Base-by-base conservation (phyloP, 2,329 filamentous ascomycete species). In the Epichloe bromicola region DNA sequence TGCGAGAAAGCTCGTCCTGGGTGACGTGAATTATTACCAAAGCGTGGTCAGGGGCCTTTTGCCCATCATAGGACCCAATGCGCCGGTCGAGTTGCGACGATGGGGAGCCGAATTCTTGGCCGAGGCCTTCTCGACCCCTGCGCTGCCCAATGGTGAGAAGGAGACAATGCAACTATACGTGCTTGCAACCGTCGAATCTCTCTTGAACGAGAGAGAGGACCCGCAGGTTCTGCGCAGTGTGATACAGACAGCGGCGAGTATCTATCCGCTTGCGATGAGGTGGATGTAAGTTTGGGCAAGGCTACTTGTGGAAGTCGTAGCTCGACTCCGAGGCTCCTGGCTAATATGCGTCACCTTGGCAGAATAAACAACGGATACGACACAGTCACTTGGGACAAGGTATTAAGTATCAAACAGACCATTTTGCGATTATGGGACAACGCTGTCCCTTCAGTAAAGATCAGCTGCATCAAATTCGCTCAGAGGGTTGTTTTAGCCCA, bases 381-480 rank as follows among this genome's bases (percentile, higher is more conserved):
- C 64, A 76, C 73, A 40, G 75, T 84, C 52, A 82, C 85, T 44
- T 98, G 93, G 93, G 85, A 93, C 63, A 81, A 83, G 57, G 94
- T 97, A 80, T 76, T 81, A 50, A 78, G 82, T 11, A 91, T 97
- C 69, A 98, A 98, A 72, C 81, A 86, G 51, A 86, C 83, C 60
- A 93, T 98, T 58, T 69, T 98, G 54, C 82, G 80, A 53, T 82
- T 93, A 61, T 96, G 94, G 91, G 91, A 96, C 59, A 78, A 74
- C 42, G 83, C 87, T 17, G 72, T 80, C 14, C 76, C 84, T 12
- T 85, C 88, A 3, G 80, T 97, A 56, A 84, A 84, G 60, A 84
- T 97, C 65, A 95, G 89, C 74, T 97, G 93, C 71, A 85, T 97
- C 75, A 98, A 98, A 68, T 98, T 98, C 67, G 85, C 88, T 38